Percentiles rank a stretch among this genome's conserved stretches.
Conservation (phyloP, 129 eudicot genomes). For the Arctium minus region DNA sequence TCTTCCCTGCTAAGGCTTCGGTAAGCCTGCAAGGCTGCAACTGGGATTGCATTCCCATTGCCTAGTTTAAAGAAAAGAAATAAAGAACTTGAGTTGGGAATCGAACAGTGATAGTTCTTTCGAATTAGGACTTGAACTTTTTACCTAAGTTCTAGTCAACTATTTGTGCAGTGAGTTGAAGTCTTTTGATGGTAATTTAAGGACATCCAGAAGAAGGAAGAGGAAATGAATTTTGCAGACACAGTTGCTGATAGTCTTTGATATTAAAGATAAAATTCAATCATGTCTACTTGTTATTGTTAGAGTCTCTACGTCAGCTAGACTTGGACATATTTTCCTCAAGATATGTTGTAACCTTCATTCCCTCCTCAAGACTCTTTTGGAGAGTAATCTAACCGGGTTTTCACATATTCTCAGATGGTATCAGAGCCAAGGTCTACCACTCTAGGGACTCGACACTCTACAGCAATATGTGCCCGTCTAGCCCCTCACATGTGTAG, state of each 20-base stretch:
- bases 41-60: background rate
- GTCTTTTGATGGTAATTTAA: background rate
- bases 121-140: background rate
- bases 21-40: background rate
- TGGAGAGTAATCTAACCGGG: no score
- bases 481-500: no score
- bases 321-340: no score
- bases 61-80: background rate
- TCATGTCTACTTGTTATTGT: background rate
- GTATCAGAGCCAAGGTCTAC: no score
- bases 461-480: no score
- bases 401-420: no score
- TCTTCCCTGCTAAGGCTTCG: background rate
- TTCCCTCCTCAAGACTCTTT: no score
- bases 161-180: background rate
- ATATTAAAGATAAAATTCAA: background rate
- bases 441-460: no score
- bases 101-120: background rate
- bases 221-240: background rate
- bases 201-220: background rate
- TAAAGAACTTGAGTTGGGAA: background rate
- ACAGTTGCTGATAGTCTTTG: background rate
- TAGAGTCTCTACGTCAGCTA: no score
- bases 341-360: no score
- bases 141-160: background rate